A percentile compares a stretch with the other conserved stretches of the same genome.
Conservation (phyloP, 2,329 filamentous ascomycete species). For the Fonsecaea multimorphosa region DNA sequence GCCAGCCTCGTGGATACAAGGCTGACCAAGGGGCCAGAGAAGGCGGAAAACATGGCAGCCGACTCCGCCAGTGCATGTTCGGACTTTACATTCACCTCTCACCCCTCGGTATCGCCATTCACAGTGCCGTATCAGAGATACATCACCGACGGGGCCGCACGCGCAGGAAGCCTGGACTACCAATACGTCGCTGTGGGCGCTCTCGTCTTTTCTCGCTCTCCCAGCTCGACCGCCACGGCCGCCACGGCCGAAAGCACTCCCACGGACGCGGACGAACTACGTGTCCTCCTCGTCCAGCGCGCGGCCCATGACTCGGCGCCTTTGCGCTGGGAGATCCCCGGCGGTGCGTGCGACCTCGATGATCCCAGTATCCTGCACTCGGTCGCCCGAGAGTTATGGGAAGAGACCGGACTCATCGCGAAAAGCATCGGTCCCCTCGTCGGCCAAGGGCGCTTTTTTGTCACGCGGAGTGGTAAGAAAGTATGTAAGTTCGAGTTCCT, state of each 20-base stretch:
- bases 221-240: not conserved
- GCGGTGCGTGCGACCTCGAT: conserved; percentile 55
- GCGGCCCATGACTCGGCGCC: conserved; percentile 49
- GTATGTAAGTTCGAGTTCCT: conserved; percentile 49
- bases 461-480: conserved; percentile 29
- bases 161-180: not conserved
- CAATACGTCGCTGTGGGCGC: conserved; percentile 28
- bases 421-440: conserved; percentile 52
- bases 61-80: not conserved
- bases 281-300: conserved; percentile 54
- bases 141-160: conserved; percentile 12
- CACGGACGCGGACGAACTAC: not conserved
- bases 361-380: conserved; percentile 58
- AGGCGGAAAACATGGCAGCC: not conserved
- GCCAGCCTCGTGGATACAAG: not conserved
- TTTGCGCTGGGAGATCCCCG: conserved; percentile 58
- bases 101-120: conserved; percentile 19
- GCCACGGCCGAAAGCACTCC: not conserved
- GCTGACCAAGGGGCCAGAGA: not conserved
- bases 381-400: conserved; percentile 57
- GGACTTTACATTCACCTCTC: conserved; percentile 8
- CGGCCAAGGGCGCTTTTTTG: conserved; percentile 38
- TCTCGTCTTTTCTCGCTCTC: conserved; percentile 14
- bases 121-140: conserved; percentile 14
- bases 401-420: conserved; percentile 59